A percentile compares a stretch with the other conserved stretches of the same genome.
These are phyloP conservation scores for Sicyos baderoa DNA, from an alignment of 306 rosid species.

Conservation along the genomic window DNA sequence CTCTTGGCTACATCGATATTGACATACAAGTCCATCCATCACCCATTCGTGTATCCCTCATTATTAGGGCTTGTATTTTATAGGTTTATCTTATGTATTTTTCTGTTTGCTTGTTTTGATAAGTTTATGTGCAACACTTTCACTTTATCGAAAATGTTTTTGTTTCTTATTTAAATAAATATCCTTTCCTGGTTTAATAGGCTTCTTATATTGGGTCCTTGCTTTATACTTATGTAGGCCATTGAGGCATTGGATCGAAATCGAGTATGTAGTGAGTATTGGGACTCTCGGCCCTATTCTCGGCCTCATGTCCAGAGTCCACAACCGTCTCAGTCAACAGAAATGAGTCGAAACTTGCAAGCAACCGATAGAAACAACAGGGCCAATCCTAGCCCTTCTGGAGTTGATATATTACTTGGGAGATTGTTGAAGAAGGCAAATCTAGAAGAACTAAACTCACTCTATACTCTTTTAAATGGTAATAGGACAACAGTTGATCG, in stretches of 20 bases:
- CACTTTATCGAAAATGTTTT: no score
- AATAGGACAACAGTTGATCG: slow-evolving; percentile 37
- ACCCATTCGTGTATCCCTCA: no score
- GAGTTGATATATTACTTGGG: slow-evolving; percentile 33
- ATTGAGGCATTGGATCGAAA: slow-evolving; percentile 80
- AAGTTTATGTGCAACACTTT: no score
- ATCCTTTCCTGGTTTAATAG: background rate
- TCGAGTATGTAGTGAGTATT: slow-evolving; percentile 71
- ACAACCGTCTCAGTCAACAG: slow-evolving; percentile 39
- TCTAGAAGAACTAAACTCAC: slow-evolving; percentile 61
- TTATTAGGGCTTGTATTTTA: no score
- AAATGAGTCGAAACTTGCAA: slow-evolving; percentile 26
- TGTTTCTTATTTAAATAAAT: no score
- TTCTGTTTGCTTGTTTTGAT: no score
- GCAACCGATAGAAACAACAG: slow-evolving; percentile 1
- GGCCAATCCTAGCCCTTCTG: slow-evolving; percentile 26
- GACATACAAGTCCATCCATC: no score
- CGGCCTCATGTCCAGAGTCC: slow-evolving; percentile 79
- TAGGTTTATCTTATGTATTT: no score
- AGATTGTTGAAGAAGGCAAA: slow-evolving; percentile 57
- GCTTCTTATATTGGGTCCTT: background rate
- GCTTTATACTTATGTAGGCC: slow-evolving; percentile 43
- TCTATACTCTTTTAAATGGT: slow-evolving; percentile 53
- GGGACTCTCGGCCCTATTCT: slow-evolving; percentile 96
- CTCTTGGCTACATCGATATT: no score